Conservation (phyloP, 495 filamentous ascomycete genomes). For the Xylaria cubensis region DNA sequence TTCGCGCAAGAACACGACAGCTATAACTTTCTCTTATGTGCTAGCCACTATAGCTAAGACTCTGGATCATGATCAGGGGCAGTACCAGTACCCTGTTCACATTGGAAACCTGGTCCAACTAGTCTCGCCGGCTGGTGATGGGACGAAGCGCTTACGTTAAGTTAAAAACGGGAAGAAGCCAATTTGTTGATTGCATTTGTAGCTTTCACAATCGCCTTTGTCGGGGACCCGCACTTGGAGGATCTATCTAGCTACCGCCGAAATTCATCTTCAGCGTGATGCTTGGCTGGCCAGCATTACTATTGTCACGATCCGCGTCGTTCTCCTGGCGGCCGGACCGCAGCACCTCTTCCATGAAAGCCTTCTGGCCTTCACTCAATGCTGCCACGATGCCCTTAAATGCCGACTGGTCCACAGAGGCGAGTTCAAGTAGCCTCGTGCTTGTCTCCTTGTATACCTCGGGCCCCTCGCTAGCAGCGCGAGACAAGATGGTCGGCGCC, state of each 20-base stretch:
- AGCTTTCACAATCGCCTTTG: too few species aligned
- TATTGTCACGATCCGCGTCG: slow-evolving; percentile 46
- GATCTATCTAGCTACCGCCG: slow-evolving; percentile 41
- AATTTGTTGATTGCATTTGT: too few species aligned
- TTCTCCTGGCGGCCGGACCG: slow-evolving; percentile 57
- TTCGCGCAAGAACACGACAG: too few species aligned
- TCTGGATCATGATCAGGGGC: too few species aligned
- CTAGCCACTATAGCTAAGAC: too few species aligned
- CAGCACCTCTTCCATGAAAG: slow-evolving; percentile 84
- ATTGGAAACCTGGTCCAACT: too few species aligned
- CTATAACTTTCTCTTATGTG: too few species aligned
- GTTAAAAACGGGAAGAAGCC: too few species aligned
- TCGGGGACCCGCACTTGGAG: too few species aligned
- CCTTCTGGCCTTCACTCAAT: slow-evolving; percentile 73
- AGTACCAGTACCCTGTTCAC: too few species aligned
- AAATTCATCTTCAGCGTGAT: slow-evolving; percentile 98
- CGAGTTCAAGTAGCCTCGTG: slow-evolving; percentile 77
- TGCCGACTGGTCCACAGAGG: slow-evolving; percentile 69
- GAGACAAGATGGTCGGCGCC: slow-evolving; percentile 77
- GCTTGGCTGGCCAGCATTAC: slow-evolving; percentile 69
- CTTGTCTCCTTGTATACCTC: slow-evolving; percentile 76
- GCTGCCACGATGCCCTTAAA: slow-evolving; percentile 78
- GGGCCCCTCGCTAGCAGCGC: slow-evolving; percentile 62
- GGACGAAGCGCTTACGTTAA: too few species aligned
- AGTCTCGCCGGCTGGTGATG: too few species aligned